These are phyloP conservation scores for Podochytrium sp. DNA, from an alignment of 192 early-diverging fungal species.

Conservation along the genomic window DNA sequence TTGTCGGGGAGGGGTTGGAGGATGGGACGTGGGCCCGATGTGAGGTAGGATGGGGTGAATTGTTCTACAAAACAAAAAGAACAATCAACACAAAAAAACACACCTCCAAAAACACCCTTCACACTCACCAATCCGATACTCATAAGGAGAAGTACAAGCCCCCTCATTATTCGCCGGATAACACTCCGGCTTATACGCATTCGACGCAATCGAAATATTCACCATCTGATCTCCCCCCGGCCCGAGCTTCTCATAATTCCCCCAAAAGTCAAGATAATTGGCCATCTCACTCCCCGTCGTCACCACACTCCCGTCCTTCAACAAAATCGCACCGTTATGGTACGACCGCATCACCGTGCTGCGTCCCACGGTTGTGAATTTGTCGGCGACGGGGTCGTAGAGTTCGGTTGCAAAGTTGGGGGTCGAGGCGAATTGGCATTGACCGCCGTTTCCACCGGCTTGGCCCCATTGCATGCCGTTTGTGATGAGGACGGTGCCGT, in stretches of 20 bases:
- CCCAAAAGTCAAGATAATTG: conserved; percentile 43
- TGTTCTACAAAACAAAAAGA: conserved; percentile 2
- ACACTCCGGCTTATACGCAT: not conserved
- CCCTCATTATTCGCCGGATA: not conserved
- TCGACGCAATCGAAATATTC: not conserved
- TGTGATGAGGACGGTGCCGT: conserved; percentile 38
- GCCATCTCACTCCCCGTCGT: conserved; percentile 44
- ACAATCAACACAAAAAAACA: not conserved
- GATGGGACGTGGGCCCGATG: not conserved
- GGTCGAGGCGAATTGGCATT: conserved; percentile 31
- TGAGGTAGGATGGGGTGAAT: conserved; percentile 12
- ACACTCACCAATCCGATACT: conserved; percentile 7
- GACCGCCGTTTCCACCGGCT: conserved; percentile 43
- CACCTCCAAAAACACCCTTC: too few relatives aligned
- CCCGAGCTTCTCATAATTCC: not conserved
- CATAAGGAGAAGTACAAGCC: conserved; percentile 19
- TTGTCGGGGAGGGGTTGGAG: not conserved
- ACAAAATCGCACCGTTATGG: conserved; percentile 41
- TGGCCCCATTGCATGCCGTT: conserved; percentile 41
- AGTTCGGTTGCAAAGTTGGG: conserved; percentile 37
- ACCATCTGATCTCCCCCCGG: too few relatives aligned
- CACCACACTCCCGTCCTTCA: conserved; percentile 33
- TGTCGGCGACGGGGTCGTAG: conserved; percentile 33
- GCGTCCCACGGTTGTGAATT: conserved; percentile 7
- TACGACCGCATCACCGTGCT: conserved; percentile 30